Evolutionary conservation across 768 basidiomycete genomes (phyloP).

Genomic region (Suillus fuscotomentosus): DNA sequence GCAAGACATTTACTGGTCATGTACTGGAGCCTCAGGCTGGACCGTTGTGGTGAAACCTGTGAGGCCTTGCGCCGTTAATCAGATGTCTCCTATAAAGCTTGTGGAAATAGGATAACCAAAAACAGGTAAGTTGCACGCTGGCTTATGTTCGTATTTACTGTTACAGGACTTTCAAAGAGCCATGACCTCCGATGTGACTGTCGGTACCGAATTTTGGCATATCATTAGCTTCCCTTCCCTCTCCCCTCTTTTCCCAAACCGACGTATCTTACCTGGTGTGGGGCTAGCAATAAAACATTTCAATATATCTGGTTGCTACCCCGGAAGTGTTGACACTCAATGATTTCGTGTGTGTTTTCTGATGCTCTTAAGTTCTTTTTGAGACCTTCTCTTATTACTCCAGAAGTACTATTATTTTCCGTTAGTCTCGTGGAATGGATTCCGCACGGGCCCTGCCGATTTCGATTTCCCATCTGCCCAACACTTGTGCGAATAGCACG

Average conservation of each 20-base stretch:
- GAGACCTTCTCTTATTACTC: too few relatives aligned
- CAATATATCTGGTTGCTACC: neutral
- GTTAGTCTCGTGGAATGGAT: too few relatives aligned
- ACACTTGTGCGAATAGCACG: too few relatives aligned
- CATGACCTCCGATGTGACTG: constrained; percentile 6
- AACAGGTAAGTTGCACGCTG: neutral
- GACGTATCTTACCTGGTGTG: neutral
- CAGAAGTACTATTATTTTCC: too few relatives aligned
- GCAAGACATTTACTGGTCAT: constrained; percentile 6
- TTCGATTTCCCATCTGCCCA: neutral
- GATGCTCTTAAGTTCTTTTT: too few relatives aligned
- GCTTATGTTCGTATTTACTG: neutral
- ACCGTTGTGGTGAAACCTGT: neutral
- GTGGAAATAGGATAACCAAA: neutral
- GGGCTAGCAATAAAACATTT: too few relatives aligned
- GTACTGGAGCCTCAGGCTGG: neutral
- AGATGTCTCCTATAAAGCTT: constrained; percentile 3
- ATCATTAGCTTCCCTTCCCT: neutral
- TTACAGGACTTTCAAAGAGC: neutral
- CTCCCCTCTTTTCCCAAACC: neutral
- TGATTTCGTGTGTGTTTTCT: neutral
- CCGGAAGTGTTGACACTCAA: neutral
- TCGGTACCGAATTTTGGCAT: constrained; percentile 2
- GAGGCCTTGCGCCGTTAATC: neutral
- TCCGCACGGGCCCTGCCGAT: neutral